Conservation (phyloP, 768 basidiomycete genomes). For the Gymnopilus junonius region DNA sequence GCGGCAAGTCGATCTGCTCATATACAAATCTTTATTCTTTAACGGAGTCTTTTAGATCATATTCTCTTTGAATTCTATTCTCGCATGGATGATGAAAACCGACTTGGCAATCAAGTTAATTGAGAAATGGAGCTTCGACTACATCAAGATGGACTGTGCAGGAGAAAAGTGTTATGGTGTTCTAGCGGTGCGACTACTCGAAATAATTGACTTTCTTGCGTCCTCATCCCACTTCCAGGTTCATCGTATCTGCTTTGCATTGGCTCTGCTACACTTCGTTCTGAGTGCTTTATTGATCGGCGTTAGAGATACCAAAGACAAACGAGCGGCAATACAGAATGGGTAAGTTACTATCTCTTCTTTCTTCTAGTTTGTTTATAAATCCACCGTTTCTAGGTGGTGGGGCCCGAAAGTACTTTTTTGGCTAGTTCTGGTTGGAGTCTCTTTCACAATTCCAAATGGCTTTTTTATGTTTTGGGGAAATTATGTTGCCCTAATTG, state of each 20-base stretch:
- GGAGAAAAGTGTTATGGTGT: slow-evolving; percentile 96
- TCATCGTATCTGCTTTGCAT: slow-evolving; percentile 95
- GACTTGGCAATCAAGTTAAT: slow-evolving; percentile 85
- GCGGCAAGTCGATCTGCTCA: slow-evolving; percentile 56
- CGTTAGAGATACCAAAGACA: slow-evolving; percentile 88
- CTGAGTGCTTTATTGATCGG: slow-evolving; percentile 82
- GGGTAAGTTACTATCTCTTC: slow-evolving; percentile 55
- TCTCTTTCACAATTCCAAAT: slow-evolving; percentile 96
- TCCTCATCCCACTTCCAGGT: slow-evolving; percentile 49
- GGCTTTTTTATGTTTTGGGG: slow-evolving; percentile 99
- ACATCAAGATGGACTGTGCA: slow-evolving; percentile 97
- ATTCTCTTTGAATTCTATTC: slow-evolving; percentile 92
- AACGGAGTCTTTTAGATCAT: slow-evolving; percentile 65
- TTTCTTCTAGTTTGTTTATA: slow-evolving; percentile 4
- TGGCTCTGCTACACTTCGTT: slow-evolving; percentile 86
- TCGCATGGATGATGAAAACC: slow-evolving; percentile 97
- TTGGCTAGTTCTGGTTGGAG: slow-evolving; percentile 81
- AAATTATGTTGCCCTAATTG: slow-evolving; percentile 89
- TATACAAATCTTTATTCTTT: slow-evolving; percentile 1
- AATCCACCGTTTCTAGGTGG: slow-evolving; percentile 60
- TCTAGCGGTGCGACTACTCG: slow-evolving; percentile 69
- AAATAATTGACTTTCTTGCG: neutral
- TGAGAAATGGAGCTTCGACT: slow-evolving; percentile 93
- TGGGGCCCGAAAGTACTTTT: slow-evolving; percentile 97
- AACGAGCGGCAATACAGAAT: slow-evolving; percentile 95